Percentiles rank a stretch among this genome's conserved stretches.
Conservation (phyloP, 306 rosid genomes). For the Castanospermum australe region DNA sequence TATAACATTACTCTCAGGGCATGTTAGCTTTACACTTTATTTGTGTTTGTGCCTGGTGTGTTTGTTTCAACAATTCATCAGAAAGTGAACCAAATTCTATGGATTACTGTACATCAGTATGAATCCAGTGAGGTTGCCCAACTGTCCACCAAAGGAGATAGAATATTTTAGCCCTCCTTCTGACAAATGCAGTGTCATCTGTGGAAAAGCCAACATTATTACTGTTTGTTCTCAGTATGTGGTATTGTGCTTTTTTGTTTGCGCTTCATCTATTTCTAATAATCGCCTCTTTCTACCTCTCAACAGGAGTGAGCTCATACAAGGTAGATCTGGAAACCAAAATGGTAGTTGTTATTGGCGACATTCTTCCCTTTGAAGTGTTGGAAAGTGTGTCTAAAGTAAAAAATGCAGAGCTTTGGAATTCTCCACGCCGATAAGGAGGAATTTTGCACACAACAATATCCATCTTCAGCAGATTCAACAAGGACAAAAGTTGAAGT, state of each 20-base stretch:
- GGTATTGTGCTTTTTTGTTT: conserved; percentile 16
- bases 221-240: background rate
- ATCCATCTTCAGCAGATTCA: conserved; percentile 4
- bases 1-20: background rate
- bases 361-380: conserved; percentile 77
- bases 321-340: conserved; percentile 77
- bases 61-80: background rate
- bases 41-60: background rate
- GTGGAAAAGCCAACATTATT: conserved; percentile 23
- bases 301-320: conserved; percentile 77
- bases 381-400: conserved; percentile 75
- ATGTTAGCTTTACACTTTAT: background rate
- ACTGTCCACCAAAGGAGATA: background rate
- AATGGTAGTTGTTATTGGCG: conserved; percentile 78
- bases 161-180: conserved; percentile 7
- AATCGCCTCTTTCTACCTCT: background rate
- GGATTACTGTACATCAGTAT: background rate
- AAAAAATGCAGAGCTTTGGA: conserved; percentile 72
- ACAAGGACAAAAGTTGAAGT: background rate
- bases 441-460: background rate
- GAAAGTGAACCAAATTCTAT: background rate
- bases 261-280: background rate
- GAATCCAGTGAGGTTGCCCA: background rate
- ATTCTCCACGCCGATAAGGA: conserved; percentile 26
- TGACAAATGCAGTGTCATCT: background rate